Base-by-base conservation (phyloP, 2,329 filamentous ascomycete genomes). In the Ophiocordyceps unilateralis region DNA sequence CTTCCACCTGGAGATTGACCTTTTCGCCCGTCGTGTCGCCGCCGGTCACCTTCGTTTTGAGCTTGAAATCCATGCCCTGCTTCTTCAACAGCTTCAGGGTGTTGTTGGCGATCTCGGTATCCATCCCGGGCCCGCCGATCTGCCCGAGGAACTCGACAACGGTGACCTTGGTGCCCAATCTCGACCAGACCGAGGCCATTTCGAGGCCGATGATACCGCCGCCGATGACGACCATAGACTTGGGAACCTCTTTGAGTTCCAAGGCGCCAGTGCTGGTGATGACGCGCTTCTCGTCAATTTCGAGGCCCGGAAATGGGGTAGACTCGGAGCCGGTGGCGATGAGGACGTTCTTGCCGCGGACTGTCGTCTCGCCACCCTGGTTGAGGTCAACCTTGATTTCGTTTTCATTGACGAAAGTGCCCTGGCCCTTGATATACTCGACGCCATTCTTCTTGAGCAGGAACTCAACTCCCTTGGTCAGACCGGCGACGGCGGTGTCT, bases 391-490 rank as follows among this genome's bases (percentile, higher is more conserved):
- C 85, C 66, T 86, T 88, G 65, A 98, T 68, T 55, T 91, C 89
- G 68, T 95, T 78, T 66, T 93, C 84, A 62, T 84, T 84, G 55
- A 81, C 74, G 60, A 96, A 93, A 40, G 84, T 74, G 52, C 82
- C 89, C 42, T 85, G 78, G 53, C 91, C 91, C 72, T 95, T 95
- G 69, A 96, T 74, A 66, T 96, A 98, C 62, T 96, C 87, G 52
- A 95, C 91, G 50, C 86, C 85, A 69, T 98, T 98, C 76, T 98
- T 96, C 80, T 96, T 96, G 68, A 98, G 82, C 49, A 98, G 72
- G 62, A 89, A 98, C 66, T 98, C 91, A 51, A 98, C 83, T 62
- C 91, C 91, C 73, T 96, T 96, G 51, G 91, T 98, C 52, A 98
- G 69, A 41, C 87, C 78, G 36, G 69, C 65, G 49, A 98, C 91